These are phyloP conservation scores for Colletotrichum sp. DNA, from an alignment of 2,329 filamentous ascomycete species.

Conservation along the genomic window DNA sequence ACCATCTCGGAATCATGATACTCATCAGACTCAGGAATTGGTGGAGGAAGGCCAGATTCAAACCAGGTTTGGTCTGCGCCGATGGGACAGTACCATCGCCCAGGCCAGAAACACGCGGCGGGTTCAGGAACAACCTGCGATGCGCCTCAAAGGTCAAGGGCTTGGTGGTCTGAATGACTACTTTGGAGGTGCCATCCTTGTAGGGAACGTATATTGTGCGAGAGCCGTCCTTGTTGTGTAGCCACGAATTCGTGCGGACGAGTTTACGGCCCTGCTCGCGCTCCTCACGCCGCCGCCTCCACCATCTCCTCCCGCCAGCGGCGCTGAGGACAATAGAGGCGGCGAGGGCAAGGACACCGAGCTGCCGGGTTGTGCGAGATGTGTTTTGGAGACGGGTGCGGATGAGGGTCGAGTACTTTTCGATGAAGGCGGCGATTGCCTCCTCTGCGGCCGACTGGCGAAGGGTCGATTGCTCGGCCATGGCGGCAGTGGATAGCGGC, in stretches of 20 bases:
- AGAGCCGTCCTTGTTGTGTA: conserved; percentile 93
- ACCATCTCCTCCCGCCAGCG: conserved; percentile 81
- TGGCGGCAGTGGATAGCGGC: conserved; percentile 64
- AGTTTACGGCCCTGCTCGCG: conserved; percentile 82
- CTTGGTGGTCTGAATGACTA: conserved; percentile 90
- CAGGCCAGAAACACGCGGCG: conserved; percentile 81
- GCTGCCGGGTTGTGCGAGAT: conserved; percentile 73
- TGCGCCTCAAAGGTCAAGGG: conserved; percentile 96
- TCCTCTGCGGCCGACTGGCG: conserved; percentile 69
- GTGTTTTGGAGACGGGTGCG: conserved; percentile 64
- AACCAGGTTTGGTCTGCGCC: conserved; percentile 87
- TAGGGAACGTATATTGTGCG: conserved; percentile 95
- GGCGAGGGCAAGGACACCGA: conserved; percentile 77
- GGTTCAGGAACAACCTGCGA: conserved; percentile 88
- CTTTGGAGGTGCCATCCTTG: conserved; percentile 85
- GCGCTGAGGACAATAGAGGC: conserved; percentile 80
- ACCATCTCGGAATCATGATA: conserved; percentile 96
- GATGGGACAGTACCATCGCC: conserved; percentile 80
- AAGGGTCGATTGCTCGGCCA: conserved; percentile 78
- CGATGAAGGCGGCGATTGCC: conserved; percentile 67
- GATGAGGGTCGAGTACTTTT: conserved; percentile 62
- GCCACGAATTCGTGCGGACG: conserved; percentile 87
- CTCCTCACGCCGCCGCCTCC: conserved; percentile 75
- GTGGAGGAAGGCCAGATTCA: conserved; percentile 95
- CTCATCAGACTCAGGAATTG: conserved; percentile 96